Percentiles rank a stretch among this genome's conserved stretches.
phyloP scores from a whole-genome alignment of 495 filamentous ascomycete species.

The Umbilicaria muhlenbergii region DNA sequence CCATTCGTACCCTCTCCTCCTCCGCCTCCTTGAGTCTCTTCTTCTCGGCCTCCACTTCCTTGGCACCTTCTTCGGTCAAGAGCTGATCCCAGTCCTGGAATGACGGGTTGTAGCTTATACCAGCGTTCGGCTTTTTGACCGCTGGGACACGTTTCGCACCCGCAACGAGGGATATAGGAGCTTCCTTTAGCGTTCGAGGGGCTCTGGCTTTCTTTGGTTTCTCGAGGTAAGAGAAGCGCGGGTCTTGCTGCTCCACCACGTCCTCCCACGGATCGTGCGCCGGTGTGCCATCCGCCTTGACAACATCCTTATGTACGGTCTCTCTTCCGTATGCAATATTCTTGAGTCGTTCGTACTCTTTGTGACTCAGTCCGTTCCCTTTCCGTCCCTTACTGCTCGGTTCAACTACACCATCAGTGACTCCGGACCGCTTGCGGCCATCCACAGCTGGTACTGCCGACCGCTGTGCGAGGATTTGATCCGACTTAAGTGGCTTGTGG shows the following conservation, averaged over 20 bases:
- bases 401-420: constrained; percentile 53
- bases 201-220: constrained; percentile 49
- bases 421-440: constrained; percentile 49
- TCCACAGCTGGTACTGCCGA: constrained; percentile 67
- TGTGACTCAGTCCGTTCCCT: constrained; percentile 59
- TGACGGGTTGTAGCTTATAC: constrained; percentile 79
- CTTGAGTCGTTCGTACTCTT: constrained; percentile 62
- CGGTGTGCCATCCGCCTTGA: constrained; percentile 36
- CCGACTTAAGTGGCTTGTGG: constrained; percentile 64
- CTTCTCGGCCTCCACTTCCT: constrained; percentile 65
- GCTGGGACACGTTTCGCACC: constrained; percentile 63
- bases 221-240: constrained; percentile 42
- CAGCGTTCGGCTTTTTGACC: constrained; percentile 62
- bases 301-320: constrained; percentile 34
- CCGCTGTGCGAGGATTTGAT: constrained; percentile 77
- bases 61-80: constrained; percentile 53
- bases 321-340: constrained; percentile 60
- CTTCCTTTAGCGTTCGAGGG: constrained; percentile 58
- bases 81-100: constrained; percentile 72
- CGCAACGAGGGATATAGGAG: constrained; percentile 64
- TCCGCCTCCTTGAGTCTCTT: constrained; percentile 54
- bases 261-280: constrained; percentile 64
- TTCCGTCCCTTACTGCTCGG: constrained; percentile 53
- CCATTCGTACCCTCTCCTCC: constrained; percentile 39
- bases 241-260: constrained; percentile 27